Base-by-base conservation (phyloP, 2,329 filamentous ascomycete genomes). In the Cytospora chrysosperma region DNA sequence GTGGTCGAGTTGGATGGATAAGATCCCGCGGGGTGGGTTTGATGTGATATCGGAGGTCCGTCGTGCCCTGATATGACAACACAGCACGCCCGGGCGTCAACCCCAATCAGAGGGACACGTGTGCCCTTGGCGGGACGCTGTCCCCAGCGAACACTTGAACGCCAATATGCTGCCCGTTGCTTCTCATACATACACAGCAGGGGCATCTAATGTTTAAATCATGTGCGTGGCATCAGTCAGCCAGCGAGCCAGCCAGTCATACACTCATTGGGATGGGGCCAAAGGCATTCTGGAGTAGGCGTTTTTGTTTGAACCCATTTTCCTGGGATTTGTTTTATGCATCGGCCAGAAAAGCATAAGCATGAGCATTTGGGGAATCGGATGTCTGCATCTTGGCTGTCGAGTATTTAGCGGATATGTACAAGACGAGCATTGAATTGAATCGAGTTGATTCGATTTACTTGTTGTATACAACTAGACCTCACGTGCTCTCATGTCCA, bases 141-240 rank as follows among this genome's bases (percentile, higher is more conserved):
- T 55, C 19, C 19, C 21, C 34, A 28, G n/a, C 5, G 12, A 19
- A n/a, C n/a, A n/a, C 9, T 8, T 27, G 21, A 47, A 28, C 37
- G 7, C 37, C 43, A n/a, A 21, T 21, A 4, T 21, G n/a, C 43
- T 47, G n/a, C 24, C 43, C 6, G 19, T 55, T 27, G 9, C 7
- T 21, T 37, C 13, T 10, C 15, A 10, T 21, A 49, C 15, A 61
- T 37, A 43, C n/a, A 50, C 37, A 40, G 50, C 13, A 21, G 37
- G 51, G 55, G 15, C 37, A 37, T 49, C 28, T 61, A 61, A 61
- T 61, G 40, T 61, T 37, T 61, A 55, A 55, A 61, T 50, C 19
- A 55, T 28, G 21, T 37, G 58, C 50, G 50, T 21, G 58, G 58
- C 58, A 32, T 54, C 58, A 49, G 37, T n/a, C 37, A 47, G 43